A percentile compares a stretch with the other conserved stretches of the same genome.
Evolutionary conservation across 768 basidiomycete genomes (phyloP).

Genomic region (Boletus bicolor): DNA sequence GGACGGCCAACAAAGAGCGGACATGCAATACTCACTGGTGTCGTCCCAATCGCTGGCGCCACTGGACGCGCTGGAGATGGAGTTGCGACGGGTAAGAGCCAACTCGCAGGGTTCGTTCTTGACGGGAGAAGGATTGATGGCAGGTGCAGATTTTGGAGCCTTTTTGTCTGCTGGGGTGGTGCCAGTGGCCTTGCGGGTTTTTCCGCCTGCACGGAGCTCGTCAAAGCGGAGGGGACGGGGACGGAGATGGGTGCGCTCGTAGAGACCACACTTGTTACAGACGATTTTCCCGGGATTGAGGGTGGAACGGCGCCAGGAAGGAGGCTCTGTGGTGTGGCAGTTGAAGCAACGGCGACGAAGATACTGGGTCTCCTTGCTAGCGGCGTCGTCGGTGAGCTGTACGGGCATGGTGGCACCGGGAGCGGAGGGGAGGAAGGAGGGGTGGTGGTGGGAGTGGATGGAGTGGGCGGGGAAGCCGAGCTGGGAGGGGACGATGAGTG

Average conservation of each 20-base stretch:
- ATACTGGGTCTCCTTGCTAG: conserved; percentile 88
- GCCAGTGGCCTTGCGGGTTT: conserved; percentile 54
- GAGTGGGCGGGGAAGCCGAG: conserved; percentile 32
- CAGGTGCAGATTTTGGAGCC: conserved; percentile 32
- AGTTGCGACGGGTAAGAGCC: conserved; percentile 53
- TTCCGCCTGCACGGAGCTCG: conserved; percentile 83
- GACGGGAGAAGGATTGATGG: conserved; percentile 39
- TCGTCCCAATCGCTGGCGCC: conserved; percentile 79
- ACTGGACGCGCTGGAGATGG: conserved; percentile 57
- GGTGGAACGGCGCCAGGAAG: conserved; percentile 83
- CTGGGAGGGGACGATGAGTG: conserved; percentile 62
- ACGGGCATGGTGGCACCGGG: conserved; percentile 51
- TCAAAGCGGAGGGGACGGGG: conserved; percentile 83
- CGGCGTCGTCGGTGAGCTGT: conserved; percentile 88
- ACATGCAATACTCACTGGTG: conserved; percentile 48
- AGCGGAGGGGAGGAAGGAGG: conserved; percentile 42
- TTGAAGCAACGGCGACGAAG: conserved; percentile 86
- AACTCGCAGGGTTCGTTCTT: conserved; percentile 65
- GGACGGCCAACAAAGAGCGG: not conserved
- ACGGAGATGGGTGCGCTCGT: conserved; percentile 84
- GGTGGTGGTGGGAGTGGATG: conserved; percentile 34
- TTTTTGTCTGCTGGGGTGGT: conserved; percentile 30
- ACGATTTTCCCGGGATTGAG: conserved; percentile 91
- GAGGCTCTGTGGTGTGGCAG: conserved; percentile 89
- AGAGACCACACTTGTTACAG: conserved; percentile 91